These are phyloP conservation scores for Perkinsus chesapeaki DNA, from an alignment of 169 alveolate genomes.

Conservation along the genomic window DNA sequence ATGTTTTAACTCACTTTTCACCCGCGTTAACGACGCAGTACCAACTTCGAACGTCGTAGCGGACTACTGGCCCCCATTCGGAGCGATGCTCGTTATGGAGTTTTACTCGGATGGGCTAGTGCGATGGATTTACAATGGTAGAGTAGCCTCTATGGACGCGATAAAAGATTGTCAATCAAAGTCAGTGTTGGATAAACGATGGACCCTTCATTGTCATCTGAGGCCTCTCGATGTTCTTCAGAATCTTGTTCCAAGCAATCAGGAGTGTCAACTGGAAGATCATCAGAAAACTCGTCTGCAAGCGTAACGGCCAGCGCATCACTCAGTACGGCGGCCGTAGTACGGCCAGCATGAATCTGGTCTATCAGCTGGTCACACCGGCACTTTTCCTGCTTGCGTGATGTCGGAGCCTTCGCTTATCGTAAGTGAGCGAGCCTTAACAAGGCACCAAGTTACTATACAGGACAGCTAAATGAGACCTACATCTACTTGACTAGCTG, in stretches of 20 bases:
- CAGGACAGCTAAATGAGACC: too few relatives aligned
- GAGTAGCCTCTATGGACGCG: neutral
- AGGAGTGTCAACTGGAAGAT: neutral
- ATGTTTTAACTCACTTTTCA: too few relatives aligned
- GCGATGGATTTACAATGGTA: neutral
- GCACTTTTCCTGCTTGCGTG: too few relatives aligned
- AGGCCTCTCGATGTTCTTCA: neutral
- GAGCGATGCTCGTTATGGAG: neutral
- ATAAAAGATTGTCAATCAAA: neutral
- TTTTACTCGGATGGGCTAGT: neutral
- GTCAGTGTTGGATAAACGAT: neutral
- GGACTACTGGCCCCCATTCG: neutral
- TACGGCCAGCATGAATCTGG: too few relatives aligned
- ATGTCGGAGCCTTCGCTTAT: too few relatives aligned
- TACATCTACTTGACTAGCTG: too few relatives aligned
- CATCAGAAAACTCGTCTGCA: neutral
- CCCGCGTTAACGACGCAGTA: too few relatives aligned
- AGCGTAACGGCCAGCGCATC: neutral
- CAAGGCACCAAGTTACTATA: too few relatives aligned
- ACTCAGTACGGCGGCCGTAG: neutral
- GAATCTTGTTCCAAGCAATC: neutral
- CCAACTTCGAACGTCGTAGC: too few relatives aligned
- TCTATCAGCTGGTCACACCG: too few relatives aligned
- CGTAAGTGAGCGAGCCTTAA: too few relatives aligned
- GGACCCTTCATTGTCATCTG: too few relatives aligned